Percentiles rank a stretch among this genome's conserved stretches.
phyloP scores from a whole-genome alignment of 108 stramenopile species.

The Pseudonitzschia multiseries region DNA sequence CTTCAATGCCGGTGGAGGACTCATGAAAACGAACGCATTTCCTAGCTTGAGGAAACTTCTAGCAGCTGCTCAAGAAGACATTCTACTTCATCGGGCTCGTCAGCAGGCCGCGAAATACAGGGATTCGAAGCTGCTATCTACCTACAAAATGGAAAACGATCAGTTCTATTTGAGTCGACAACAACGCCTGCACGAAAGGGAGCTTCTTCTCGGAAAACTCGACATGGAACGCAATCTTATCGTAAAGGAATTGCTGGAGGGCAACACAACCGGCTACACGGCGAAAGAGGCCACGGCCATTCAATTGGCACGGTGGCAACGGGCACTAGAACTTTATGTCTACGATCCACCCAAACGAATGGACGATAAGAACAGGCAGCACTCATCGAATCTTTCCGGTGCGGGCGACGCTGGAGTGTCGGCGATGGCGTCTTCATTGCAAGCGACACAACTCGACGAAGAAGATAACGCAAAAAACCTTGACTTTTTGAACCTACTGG shows the following conservation, averaged over 20 bases:
- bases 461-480: constrained; percentile 23
- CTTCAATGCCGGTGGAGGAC: not conserved
- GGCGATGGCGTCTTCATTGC: no score
- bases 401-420: not conserved
- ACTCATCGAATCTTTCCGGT: not conserved
- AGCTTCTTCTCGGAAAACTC: constrained; percentile 33
- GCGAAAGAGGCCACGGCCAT: constrained; percentile 56
- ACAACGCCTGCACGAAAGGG: constrained; percentile 45
- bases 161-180: constrained; percentile 32
- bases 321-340: constrained; percentile 79
- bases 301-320: constrained; percentile 69
- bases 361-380: not conserved
- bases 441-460: constrained; percentile 3
- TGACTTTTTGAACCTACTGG: constrained; percentile 59
- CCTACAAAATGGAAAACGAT: constrained; percentile 47
- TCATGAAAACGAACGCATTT: constrained; percentile 19
- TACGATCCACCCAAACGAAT: constrained; percentile 46
- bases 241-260: constrained; percentile 32
- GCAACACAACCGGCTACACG: constrained; percentile 39
- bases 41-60: constrained; percentile 37
- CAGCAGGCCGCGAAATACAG: constrained; percentile 38
- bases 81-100: constrained; percentile 56
- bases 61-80: constrained; percentile 56
- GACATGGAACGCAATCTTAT: constrained; percentile 37
- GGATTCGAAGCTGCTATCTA: constrained; percentile 35